Conservation (phyloP, 2,329 filamentous ascomycete species). For the Cladosporium sp. region DNA sequence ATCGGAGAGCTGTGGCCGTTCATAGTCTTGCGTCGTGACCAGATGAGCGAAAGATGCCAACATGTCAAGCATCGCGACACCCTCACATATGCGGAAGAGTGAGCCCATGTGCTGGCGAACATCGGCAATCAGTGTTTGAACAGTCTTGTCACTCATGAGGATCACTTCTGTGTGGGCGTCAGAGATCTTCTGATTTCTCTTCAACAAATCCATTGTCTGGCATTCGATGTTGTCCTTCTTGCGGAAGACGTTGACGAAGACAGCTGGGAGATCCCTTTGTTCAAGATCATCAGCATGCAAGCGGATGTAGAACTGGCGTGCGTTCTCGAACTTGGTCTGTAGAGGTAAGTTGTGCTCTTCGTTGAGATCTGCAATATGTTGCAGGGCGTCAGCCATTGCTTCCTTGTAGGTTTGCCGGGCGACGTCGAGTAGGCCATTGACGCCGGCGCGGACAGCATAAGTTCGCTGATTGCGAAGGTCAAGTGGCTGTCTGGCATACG, state of each 20-base stretch:
- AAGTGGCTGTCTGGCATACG: slow-evolving; percentile 71
- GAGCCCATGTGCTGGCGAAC: slow-evolving; percentile 67
- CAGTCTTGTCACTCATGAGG: slow-evolving; percentile 69
- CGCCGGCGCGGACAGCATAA: slow-evolving; percentile 82
- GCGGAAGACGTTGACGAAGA: slow-evolving; percentile 72
- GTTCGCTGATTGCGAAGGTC: slow-evolving; percentile 86
- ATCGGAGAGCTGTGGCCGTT: slow-evolving; percentile 59
- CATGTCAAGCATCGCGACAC: slow-evolving; percentile 74
- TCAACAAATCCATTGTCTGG: slow-evolving; percentile 78
- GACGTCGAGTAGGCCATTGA: slow-evolving; percentile 83
- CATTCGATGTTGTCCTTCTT: slow-evolving; percentile 79
- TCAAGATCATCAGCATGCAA: slow-evolving; percentile 62
- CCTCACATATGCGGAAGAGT: slow-evolving; percentile 81
- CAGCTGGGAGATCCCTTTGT: slow-evolving; percentile 54
- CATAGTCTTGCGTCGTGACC: slow-evolving; percentile 63
- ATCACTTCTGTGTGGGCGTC: slow-evolving; percentile 82
- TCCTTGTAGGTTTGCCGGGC: slow-evolving; percentile 88
- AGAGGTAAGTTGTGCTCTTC: slow-evolving; percentile 55
- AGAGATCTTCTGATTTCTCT: slow-evolving; percentile 68
- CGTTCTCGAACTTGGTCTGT: slow-evolving; percentile 70
- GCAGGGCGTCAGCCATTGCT: slow-evolving; percentile 70
- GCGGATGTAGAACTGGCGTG: slow-evolving; percentile 74
- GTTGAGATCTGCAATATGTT: slow-evolving; percentile 64
- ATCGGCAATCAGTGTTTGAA: slow-evolving; percentile 67
- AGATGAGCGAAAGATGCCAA: slow-evolving; percentile 67